Evolutionary conservation across 2,329 filamentous ascomycete species (phyloP).

Genomic region (Trichoderma atroviride): DNA sequence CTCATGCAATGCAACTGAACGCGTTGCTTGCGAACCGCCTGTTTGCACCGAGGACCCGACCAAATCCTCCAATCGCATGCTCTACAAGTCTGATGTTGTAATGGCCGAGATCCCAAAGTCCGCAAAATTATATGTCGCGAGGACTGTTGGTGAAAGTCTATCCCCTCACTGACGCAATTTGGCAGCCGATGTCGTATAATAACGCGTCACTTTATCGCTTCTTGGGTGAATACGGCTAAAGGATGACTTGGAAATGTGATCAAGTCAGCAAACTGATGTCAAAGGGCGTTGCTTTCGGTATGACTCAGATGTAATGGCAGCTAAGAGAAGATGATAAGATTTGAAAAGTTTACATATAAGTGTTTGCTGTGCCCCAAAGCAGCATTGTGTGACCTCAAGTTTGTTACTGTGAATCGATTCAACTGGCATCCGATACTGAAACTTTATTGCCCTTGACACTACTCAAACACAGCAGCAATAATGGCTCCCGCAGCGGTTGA

Average conservation of each 20-base stretch:
- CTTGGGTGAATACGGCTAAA: not conserved
- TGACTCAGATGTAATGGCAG: not conserved
- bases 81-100: not conserved
- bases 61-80: conserved; percentile 5
- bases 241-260: not conserved
- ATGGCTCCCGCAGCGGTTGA: conserved; percentile 29
- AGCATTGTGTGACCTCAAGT: not conserved
- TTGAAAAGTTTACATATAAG: not conserved
- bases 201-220: conserved; percentile 9
- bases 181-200: conserved; percentile 18
- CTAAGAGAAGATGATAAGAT: not conserved
- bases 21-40: not conserved
- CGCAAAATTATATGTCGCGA: not conserved
- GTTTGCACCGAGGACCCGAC: conserved; percentile 12
- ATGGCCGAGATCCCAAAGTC: conserved; percentile 11
- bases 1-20: conserved; percentile 5
- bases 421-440: not conserved
- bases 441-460: not conserved
- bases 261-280: not conserved
- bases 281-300: not conserved
- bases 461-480: not conserved
- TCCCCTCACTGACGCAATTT: conserved; percentile 26
- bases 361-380: not conserved
- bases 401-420: not conserved
- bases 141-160: not conserved